Conservation (phyloP, 345 rosid genomes). For the Pugionium cornutum region DNA sequence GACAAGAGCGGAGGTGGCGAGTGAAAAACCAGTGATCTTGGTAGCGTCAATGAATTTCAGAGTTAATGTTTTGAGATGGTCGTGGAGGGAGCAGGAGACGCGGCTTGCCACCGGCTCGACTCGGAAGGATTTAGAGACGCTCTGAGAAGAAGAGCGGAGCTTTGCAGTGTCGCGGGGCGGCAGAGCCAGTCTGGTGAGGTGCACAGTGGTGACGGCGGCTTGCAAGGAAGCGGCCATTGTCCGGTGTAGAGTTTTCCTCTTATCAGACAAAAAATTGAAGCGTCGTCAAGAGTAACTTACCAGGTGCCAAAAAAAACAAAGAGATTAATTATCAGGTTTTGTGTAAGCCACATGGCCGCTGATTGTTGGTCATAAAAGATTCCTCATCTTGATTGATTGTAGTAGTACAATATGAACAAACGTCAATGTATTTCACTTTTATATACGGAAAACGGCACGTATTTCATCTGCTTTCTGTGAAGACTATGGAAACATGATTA, state of each 20-base stretch:
- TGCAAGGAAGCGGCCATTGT: slow-evolving; percentile 74
- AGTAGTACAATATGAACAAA: neutral
- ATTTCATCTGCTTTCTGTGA: neutral
- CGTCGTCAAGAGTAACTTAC: neutral
- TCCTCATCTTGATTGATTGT: neutral
- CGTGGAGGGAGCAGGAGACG: slow-evolving; percentile 64
- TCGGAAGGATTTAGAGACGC: slow-evolving; percentile 56
- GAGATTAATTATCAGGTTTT: slow-evolving; percentile 10
- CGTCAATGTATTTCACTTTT: slow-evolving; percentile 8
- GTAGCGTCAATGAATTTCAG: slow-evolving; percentile 58
- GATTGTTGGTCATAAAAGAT: neutral
- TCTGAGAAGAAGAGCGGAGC: slow-evolving; percentile 47
- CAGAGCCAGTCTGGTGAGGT: slow-evolving; percentile 1
- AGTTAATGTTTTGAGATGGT: slow-evolving; percentile 62
- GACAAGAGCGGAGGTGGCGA: slow-evolving; percentile 78
- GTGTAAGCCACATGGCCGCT: slow-evolving; percentile 1
- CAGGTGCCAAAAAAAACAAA: too few species aligned
- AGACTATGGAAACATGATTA: too few species aligned
- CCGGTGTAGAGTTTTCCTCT: slow-evolving; percentile 12
- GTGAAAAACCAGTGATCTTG: slow-evolving; percentile 70
- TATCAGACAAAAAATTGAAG: slow-evolving; percentile 13
- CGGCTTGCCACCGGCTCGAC: slow-evolving; percentile 47
- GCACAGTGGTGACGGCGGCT: slow-evolving; percentile 63
- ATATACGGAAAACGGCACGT: slow-evolving; percentile 1
- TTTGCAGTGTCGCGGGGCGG: slow-evolving; percentile 41